Evolutionary conservation across 345 rosid species (phyloP).

Genomic region (Salix viminalis): DNA sequence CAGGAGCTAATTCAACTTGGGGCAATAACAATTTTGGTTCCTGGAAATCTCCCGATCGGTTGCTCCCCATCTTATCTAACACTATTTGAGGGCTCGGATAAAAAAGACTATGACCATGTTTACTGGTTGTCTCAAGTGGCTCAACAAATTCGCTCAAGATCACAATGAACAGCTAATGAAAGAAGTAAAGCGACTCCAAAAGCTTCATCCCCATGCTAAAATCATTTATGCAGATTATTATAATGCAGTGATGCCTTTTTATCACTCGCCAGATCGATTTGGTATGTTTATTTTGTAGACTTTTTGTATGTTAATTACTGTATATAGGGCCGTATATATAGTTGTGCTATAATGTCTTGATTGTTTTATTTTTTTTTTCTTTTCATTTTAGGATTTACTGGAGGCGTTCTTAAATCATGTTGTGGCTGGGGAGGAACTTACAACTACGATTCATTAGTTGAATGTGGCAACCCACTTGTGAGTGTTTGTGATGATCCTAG

Average conservation of each 20-base stretch:
- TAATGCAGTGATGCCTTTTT: slow-evolving; percentile 36
- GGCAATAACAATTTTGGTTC: slow-evolving; percentile 40
- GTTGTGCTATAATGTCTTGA: too few species aligned
- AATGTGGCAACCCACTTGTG: slow-evolving; percentile 24
- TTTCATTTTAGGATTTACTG: neutral
- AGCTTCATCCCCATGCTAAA: slow-evolving; percentile 28
- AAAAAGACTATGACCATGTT: slow-evolving; percentile 28
- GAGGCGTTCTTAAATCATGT: neutral
- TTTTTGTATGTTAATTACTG: neutral
- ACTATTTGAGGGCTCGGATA: slow-evolving; percentile 11
- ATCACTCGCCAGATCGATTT: slow-evolving; percentile 32
- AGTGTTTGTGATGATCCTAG: slow-evolving; percentile 33
- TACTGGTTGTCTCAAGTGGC: slow-evolving; percentile 42
- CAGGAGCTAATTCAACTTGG: slow-evolving; percentile 48
- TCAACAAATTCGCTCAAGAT: slow-evolving; percentile 32
- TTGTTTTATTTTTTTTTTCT: too few species aligned
- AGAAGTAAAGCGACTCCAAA: slow-evolving; percentile 16
- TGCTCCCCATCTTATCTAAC: slow-evolving; percentile 32
- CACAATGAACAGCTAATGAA: slow-evolving; percentile 36
- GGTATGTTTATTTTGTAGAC: slow-evolving; percentile 21
- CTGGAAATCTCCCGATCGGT: slow-evolving; percentile 43
- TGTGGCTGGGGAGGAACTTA: slow-evolving; percentile 32
- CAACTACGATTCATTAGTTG: slow-evolving; percentile 26
- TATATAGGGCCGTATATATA: too few species aligned
- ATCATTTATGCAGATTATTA: slow-evolving; percentile 58